These are phyloP conservation scores for Tuber microsphaerosporum DNA, from an alignment of 495 filamentous ascomycete genomes.

Conservation along the genomic window DNA sequence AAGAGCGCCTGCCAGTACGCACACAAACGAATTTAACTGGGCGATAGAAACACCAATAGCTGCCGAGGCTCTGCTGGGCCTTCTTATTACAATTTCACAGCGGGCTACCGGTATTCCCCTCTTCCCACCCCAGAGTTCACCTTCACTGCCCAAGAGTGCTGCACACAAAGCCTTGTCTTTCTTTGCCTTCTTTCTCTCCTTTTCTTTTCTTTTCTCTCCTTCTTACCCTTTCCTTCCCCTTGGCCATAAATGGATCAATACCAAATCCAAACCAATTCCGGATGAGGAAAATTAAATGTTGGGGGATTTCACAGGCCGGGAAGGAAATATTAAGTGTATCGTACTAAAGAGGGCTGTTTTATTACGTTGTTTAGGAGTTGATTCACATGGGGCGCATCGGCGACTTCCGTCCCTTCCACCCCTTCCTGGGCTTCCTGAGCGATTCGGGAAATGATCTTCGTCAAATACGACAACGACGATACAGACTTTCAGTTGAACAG, in stretches of 20 bases:
- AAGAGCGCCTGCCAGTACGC: background rate
- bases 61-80: background rate
- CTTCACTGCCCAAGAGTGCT: background rate
- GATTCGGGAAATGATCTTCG: background rate
- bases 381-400: background rate
- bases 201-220: background rate
- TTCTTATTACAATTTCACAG: background rate
- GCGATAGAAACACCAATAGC: background rate
- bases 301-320: background rate
- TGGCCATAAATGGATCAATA: background rate
- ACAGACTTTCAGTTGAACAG: background rate
- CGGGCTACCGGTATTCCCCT: background rate
- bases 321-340: background rate
- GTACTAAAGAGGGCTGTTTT: background rate
- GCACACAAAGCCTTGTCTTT: background rate
- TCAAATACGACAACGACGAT: background rate
- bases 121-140: background rate
- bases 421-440: background rate
- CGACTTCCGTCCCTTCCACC: background rate
- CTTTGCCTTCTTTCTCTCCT: background rate
- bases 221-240: background rate
- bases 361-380: background rate
- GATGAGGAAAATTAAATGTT: constrained; percentile 3
- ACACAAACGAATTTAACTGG: background rate
- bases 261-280: background rate